Base-by-base conservation (phyloP, 2,329 filamentous ascomycete genomes). In the Thelonectria rubi region DNA sequence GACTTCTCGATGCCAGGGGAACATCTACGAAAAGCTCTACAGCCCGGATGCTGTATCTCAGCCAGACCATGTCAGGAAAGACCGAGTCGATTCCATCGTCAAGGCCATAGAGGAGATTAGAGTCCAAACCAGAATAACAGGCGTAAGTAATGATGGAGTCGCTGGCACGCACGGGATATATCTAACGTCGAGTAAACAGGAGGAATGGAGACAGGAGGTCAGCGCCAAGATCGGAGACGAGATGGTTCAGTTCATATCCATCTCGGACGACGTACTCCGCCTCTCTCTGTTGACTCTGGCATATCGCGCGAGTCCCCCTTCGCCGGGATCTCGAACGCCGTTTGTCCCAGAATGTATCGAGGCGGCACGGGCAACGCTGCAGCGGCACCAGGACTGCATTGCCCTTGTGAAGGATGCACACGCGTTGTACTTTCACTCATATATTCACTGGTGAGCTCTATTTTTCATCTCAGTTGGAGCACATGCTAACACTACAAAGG, bases 11-110 rank as follows among this genome's bases (percentile, higher is more conserved):
- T 80, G 85, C 9, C 83, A 87, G 55, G 83, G 84, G 3, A 79
- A 82, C 5, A 81, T 87, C 24, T 88, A 87, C 60, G 81, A 86
- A 67, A 75, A 81, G 3, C 72, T 88, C 2, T 88, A 88, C 66
- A 78, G 76, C 26, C 77, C 78, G 1, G 78, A 76, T 5, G 76
- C 79, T 0, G 73, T 80, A 15, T 69, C 73, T 1, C 75, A 80
- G 59, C 65, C 74, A 0, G 73, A 75, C 9, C 55, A 71, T 8
- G 65, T 74, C 11, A 73, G 80, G 8, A 67, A 70, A 9, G 72
- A 72, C 17, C 75, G 78, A 55, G 79, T 74, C 17, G 68, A 62
- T 45, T 63, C 62, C 30, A 68, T 78, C 8, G 72, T 71, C 5
- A 67, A 65, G 18, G 77, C 77, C 51, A 68, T 75, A 55, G 69